Evolutionary conservation across 192 early-diverging fungal genomes (phyloP).

Genomic region (Podila verticillata): DNA sequence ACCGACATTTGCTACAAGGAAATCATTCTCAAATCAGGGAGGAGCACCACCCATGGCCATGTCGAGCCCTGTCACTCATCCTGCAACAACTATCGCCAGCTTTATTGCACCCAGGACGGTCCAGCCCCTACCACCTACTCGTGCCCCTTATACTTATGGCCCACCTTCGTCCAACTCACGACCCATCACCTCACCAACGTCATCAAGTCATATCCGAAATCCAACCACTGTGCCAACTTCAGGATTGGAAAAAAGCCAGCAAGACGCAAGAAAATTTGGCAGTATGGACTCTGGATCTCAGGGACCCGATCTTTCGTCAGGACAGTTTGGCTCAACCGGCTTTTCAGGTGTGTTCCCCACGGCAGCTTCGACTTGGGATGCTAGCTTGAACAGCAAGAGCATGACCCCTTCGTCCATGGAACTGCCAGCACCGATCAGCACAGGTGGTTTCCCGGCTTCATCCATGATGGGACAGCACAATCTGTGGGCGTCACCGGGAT

Average conservation of each 20-base stretch:
- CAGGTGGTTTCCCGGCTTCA: conserved; percentile 20
- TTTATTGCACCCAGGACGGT: conserved; percentile 38
- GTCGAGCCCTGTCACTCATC: conserved; percentile 25
- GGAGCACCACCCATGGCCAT: conserved; percentile 1
- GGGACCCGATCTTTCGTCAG: background rate
- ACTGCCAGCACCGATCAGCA: conserved; percentile 19
- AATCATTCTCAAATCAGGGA: conserved; percentile 29
- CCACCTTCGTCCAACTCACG: conserved; percentile 16
- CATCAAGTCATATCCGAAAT: background rate
- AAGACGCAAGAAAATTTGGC: conserved; percentile 25
- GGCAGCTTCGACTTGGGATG: conserved; percentile 26
- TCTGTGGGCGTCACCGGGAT: conserved; percentile 29
- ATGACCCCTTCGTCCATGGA: conserved; percentile 17
- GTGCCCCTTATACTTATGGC: conserved; percentile 41
- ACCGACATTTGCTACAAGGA: background rate
- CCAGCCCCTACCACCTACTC: conserved; percentile 25
- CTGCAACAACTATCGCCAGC: conserved; percentile 28
- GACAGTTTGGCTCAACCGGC: conserved; percentile 16
- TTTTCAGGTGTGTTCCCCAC: conserved; percentile 29
- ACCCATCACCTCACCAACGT: conserved; percentile 11
- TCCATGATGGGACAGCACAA: conserved; percentile 28
- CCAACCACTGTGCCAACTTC: conserved; percentile 14
- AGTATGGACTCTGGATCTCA: conserved; percentile 26
- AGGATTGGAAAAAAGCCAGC: background rate
- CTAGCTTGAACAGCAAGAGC: conserved; percentile 16